Evolutionary conservation across 306 rosid genomes (phyloP).

Genomic region (Macrotyloma uniflorum): DNA sequence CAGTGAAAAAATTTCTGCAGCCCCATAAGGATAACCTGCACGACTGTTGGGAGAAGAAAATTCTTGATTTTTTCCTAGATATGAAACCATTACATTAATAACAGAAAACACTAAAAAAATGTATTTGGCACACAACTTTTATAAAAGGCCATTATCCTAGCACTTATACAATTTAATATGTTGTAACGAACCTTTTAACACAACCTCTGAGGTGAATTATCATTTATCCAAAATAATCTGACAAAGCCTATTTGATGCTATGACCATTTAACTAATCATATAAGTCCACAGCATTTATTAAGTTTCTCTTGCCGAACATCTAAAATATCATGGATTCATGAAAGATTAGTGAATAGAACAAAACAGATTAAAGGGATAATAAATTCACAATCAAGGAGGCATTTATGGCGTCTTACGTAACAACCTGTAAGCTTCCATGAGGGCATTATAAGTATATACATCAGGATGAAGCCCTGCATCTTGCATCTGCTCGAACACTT

Average conservation of each 20-base stretch:
- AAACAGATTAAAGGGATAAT: conserved; percentile 6
- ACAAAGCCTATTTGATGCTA: neutral
- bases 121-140: neutral
- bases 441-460: conserved; percentile 87
- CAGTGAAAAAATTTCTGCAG: conserved; percentile 90
- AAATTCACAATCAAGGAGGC: conserved; percentile 22
- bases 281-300: neutral
- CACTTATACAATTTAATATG: neutral
- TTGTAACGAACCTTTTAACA: neutral
- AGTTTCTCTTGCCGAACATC: neutral
- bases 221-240: neutral
- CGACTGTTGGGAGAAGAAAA: conserved; percentile 60
- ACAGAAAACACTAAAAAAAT: neutral
- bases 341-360: neutral
- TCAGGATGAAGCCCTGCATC: conserved; percentile 88
- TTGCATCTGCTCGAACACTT: conserved; percentile 90
- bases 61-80: neutral
- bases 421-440: conserved; percentile 96
- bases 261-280: neutral
- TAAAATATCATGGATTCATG: neutral
- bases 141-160: neutral
- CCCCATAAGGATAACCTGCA: conserved; percentile 89
- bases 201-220: neutral
- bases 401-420: conserved; percentile 31
- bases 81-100: neutral